phyloP scores from a whole-genome alignment of 1,284 basidiomycete species.

The Papiliotrema nemorosa region DNA sequence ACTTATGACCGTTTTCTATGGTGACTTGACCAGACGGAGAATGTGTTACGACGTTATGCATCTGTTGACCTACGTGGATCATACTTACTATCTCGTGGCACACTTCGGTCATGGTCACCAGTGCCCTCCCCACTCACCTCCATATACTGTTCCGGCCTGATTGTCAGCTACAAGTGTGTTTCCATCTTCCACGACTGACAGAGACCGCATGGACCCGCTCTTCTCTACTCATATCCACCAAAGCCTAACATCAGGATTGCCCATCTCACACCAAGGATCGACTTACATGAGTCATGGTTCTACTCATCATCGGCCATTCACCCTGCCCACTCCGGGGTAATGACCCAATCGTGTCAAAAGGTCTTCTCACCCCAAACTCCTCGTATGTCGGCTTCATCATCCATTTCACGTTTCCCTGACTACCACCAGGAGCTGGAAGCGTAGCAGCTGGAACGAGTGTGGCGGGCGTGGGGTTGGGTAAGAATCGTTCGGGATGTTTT shows the following conservation, averaged over 20 bases:
- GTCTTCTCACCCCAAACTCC: constrained; percentile 26
- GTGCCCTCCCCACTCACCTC: constrained; percentile 4
- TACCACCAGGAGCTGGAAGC: background rate
- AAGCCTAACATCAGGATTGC: background rate
- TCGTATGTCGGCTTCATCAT: constrained; percentile 21
- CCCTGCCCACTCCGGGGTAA: constrained; percentile 9
- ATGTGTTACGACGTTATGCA: background rate
- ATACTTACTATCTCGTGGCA: no score
- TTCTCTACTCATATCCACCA: constrained; percentile 11
- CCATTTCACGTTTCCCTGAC: constrained; percentile 7
- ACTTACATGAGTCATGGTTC: constrained; percentile 30
- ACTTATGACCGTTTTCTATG: background rate
- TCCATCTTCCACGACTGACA: background rate
- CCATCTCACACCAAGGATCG: background rate
- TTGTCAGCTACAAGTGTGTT: background rate
- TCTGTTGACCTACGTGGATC: background rate
- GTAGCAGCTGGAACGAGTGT: background rate
- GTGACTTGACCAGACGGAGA: no score
- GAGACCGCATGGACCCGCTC: constrained; percentile 20
- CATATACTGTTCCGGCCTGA: constrained; percentile 6
- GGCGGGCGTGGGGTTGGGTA: constrained; percentile 5
- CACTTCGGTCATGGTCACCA: background rate
- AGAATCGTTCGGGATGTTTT: constrained; percentile 12
- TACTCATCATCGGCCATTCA: constrained; percentile 30
- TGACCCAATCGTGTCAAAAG: constrained; percentile 15